These are phyloP conservation scores for Symbiodinium natans DNA, from an alignment of 73 alveolate genomes.

Conservation along the genomic window DNA sequence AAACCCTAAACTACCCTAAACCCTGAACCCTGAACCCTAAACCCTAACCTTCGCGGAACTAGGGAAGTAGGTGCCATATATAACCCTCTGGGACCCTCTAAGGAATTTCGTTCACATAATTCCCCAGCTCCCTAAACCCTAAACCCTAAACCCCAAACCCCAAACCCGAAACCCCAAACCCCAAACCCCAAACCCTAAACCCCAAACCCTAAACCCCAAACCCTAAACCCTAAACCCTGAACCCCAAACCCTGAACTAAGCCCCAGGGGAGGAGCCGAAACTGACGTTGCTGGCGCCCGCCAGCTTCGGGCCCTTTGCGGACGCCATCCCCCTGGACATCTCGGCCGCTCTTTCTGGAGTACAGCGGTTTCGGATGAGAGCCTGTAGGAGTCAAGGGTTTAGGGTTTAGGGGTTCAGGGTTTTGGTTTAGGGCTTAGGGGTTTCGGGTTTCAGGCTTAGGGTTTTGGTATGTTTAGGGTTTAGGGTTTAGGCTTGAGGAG, in stretches of 20 bases:
- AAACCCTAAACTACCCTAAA: too few relatives aligned
- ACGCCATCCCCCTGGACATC: constrained; percentile 67
- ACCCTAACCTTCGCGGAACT: too few relatives aligned
- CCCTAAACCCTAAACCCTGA: neutral
- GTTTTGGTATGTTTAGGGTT: neutral
- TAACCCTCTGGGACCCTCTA: too few relatives aligned
- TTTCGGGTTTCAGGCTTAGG: too few relatives aligned
- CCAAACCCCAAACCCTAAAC: neutral
- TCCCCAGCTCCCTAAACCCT: too few relatives aligned
- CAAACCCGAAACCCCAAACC: too few relatives aligned
- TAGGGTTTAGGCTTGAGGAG: neutral
- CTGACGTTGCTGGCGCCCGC: constrained; percentile 50
- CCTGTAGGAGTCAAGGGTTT: neutral
- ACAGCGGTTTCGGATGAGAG: neutral
- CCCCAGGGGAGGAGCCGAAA: constrained; percentile 49
- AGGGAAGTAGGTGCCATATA: too few relatives aligned
- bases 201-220: neutral
- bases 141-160: too few relatives aligned
- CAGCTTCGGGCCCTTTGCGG: neutral
- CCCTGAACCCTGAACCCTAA: too few relatives aligned
- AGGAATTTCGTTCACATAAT: too few relatives aligned
- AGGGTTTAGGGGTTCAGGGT: too few relatives aligned
- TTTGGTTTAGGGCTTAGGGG: too few relatives aligned
- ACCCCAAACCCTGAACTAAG: neutral
- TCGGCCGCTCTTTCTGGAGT: neutral